Percentiles rank a stretch among this genome's conserved stretches.
Evolutionary conservation across 2,329 filamentous ascomycete species (phyloP).

Genomic region (Xylaria sp.): DNA sequence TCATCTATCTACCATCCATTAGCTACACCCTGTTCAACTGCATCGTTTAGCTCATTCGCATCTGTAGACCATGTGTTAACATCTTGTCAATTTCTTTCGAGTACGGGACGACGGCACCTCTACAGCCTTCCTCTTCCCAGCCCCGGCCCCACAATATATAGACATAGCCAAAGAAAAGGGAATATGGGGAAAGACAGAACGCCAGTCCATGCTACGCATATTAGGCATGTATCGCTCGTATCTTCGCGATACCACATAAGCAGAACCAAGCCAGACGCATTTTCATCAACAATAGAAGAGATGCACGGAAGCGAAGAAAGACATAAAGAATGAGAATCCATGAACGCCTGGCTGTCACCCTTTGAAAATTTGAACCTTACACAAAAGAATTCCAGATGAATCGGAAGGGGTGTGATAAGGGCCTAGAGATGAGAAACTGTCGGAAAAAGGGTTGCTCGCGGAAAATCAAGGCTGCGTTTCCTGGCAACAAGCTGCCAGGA

Average conservation of each 20-base stretch:
- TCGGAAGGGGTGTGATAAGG: neutral
- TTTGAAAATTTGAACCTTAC: constrained; percentile 1
- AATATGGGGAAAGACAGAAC: constrained; percentile 1
- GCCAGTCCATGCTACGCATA: constrained; percentile 24
- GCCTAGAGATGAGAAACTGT: neutral
- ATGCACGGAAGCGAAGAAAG: neutral
- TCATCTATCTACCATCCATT: neutral
- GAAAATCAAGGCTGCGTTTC: neutral
- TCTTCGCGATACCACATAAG: neutral
- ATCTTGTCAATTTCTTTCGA: neutral
- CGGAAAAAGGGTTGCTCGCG: neutral
- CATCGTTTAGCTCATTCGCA: too few relatives aligned
- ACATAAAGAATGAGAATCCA: neutral
- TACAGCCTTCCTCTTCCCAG: neutral
- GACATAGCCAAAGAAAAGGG: neutral
- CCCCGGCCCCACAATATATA: constrained; percentile 1
- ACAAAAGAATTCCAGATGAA: constrained; percentile 6
- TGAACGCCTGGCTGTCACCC: constrained; percentile 16
- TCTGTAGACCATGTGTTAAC: neutral
- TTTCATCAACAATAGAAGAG: neutral
- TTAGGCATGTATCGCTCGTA: constrained; percentile 17
- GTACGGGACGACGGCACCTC: neutral
- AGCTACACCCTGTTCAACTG: neutral
- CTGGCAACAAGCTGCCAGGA: neutral
- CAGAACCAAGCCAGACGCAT: neutral